phyloP scores from a whole-genome alignment of 139 green algal genomes.

The Chlamydomonas asymmetrica region DNA sequence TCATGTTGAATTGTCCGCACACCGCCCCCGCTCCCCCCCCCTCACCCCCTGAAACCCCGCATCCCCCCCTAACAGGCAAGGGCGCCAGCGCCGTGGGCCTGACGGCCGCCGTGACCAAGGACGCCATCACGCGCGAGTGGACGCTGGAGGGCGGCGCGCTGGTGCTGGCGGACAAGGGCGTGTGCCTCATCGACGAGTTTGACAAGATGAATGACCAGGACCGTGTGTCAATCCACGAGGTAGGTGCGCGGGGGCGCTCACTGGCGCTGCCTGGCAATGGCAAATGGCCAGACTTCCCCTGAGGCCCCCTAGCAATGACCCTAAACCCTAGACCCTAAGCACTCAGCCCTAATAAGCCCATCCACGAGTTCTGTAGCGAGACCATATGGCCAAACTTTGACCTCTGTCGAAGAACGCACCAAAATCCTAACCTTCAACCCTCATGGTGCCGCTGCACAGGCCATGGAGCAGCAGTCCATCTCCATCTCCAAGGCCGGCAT shows the following conservation, averaged over 20 bases:
- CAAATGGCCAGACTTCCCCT: too few species aligned
- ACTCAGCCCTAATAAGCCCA: too few species aligned
- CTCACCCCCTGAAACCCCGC: not conserved
- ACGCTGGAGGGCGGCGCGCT: constrained; percentile 97
- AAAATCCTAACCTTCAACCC: not conserved
- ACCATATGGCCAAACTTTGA: too few species aligned
- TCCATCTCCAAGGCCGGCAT: constrained; percentile 99
- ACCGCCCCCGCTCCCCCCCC: not conserved
- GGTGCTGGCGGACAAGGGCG: constrained; percentile 95
- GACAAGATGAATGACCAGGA: constrained; percentile 99
- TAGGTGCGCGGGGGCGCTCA: not conserved
- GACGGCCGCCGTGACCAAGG: constrained; percentile 94
- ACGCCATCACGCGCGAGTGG: constrained; percentile 94
- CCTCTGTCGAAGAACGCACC: too few species aligned
- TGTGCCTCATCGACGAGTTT: constrained; percentile 99
- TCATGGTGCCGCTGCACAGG: constrained; percentile 70
- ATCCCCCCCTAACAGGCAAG: constrained; percentile 74
- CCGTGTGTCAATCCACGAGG: constrained; percentile 76
- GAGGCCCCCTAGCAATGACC: too few species aligned
- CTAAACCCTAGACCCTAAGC: too few species aligned
- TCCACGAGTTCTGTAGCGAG: not conserved
- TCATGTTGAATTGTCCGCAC: not conserved
- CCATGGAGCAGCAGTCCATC: constrained; percentile 99
- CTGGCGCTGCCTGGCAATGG: not conserved
- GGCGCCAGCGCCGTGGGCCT: constrained; percentile 95